Conservation (phyloP, 176 grass and related monocot species). For the Carex littledalei region DNA sequence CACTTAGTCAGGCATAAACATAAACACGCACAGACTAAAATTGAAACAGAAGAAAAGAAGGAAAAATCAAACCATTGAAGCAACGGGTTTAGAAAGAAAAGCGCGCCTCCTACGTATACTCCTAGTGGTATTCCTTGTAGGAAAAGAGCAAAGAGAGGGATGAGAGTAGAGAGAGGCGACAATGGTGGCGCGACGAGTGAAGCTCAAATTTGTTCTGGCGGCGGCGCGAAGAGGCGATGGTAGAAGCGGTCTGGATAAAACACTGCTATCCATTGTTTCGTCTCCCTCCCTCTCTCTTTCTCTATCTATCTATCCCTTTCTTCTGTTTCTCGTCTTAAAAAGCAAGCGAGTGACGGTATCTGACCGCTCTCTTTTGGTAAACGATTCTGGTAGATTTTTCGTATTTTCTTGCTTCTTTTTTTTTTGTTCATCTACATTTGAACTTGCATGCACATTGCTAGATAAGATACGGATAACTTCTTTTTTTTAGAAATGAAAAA, state of each 20-base stretch:
- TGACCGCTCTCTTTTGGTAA: no score
- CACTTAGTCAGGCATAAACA: no score
- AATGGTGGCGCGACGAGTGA: conserved; percentile 25
- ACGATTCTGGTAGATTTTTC: no score
- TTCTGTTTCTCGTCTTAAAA: no score
- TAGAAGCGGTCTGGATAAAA: neutral
- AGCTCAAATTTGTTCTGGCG: conserved; percentile 3
- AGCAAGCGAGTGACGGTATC: no score
- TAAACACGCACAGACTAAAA: neutral
- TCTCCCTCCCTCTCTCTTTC: neutral
- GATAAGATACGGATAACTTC: no score
- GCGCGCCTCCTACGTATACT: neutral
- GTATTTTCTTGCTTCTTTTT: no score
- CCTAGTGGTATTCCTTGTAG: conserved; percentile 16
- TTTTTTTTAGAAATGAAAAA: no score
- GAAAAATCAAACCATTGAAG: conserved; percentile 33
- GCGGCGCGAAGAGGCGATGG: conserved; percentile 12
- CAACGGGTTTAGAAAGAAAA: conserved; percentile 31
- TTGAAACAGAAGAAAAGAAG: neutral
- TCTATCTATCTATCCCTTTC: neutral
- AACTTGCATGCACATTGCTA: no score
- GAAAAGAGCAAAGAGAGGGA: neutral
- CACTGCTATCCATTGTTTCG: neutral
- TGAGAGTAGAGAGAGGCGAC: neutral
- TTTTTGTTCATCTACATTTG: no score